Conservation (phyloP, 495 filamentous ascomycete genomes). For the Trichoderma parareesei region DNA sequence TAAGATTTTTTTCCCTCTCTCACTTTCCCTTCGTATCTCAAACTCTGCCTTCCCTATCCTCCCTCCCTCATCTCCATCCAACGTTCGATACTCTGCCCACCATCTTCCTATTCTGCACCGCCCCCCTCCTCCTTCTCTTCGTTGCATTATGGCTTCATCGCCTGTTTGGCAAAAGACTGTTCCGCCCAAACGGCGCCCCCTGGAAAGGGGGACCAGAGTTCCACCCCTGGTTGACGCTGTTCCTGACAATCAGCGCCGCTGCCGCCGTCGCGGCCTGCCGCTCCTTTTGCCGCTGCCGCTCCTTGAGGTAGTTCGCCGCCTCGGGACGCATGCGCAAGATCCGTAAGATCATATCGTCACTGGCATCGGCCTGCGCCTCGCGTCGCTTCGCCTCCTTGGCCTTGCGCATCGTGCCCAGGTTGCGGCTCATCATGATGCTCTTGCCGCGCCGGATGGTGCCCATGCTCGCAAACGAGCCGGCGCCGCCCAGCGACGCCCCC, state of each 20-base stretch:
- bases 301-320: conserved; percentile 81
- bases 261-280: conserved; percentile 80
- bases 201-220: conserved; percentile 42
- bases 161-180: conserved; percentile 22
- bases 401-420: conserved; percentile 91
- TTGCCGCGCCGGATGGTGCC: conserved; percentile 74
- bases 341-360: conserved; percentile 95
- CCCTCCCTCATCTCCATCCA: not conserved
- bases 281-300: conserved; percentile 90
- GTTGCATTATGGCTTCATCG: not conserved
- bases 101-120: no score
- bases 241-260: conserved; percentile 88
- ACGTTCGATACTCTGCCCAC: not conserved
- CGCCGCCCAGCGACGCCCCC: conserved; percentile 23
- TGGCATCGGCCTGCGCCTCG: conserved; percentile 92
- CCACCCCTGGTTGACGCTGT: conserved; percentile 64
- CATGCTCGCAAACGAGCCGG: conserved; percentile 56
- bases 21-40: not conserved
- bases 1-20: not conserved
- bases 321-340: conserved; percentile 95
- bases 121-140: not conserved
- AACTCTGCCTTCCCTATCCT: not conserved
- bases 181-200: conserved; percentile 17
- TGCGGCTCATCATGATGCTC: conserved; percentile 89
- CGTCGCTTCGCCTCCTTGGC: conserved; percentile 93